Evolutionary conservation across 2,329 filamentous ascomycete genomes (phyloP), one percentile per base, ranked within the genome.

Genomic region (Emydomyces testavorans): DNA sequence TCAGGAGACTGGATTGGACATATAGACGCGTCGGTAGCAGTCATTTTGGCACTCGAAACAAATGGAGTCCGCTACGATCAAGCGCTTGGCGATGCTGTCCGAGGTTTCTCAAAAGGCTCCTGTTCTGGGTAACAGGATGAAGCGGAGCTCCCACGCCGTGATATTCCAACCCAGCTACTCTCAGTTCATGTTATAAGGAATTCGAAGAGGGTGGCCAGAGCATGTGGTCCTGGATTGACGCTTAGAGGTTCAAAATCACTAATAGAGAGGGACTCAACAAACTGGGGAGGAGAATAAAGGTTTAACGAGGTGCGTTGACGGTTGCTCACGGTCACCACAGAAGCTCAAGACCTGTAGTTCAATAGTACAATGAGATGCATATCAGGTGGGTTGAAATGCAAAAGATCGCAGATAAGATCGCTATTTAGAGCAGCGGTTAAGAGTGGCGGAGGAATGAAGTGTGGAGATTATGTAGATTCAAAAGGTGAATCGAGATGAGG

Each of bases 1-100:
- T 48, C 40, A 18, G 49, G 43, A n/a, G 32, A 34, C 15, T 29
- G 29, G 7, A 32, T 24, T 7, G 52, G 15, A 13, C 29, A 24
- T n/a, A 16, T 35, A 28, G 52, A 46, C 47, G 47, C 43, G 46
- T 46, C 45, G 23, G 26, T 48, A 6, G 50, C 31, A 24, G 18
- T 34, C 35, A 50, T 42, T 32, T 48, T 46, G 5, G 35, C 26
- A 21, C 16, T 50, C 16, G n/a, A n/a, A n/a, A n/a, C n/a, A n/a
- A n/a, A n/a, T n/a, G n/a, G n/a, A n/a, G n/a, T n/a, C n/a, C n/a
- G n/a, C n/a, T n/a, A n/a, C n/a, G n/a, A n/a, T n/a, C n/a, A n/a
- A n/a, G n/a, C n/a, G n/a, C n/a, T n/a, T n/a, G n/a, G n/a, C n/a
- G n/a, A n/a, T n/a, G n/a, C n/a, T n/a, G n/a, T n/a, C n/a, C n/a